phyloP scores from a whole-genome alignment of 75 land plant genomes.

The Sequoiadendron giganteum region DNA sequence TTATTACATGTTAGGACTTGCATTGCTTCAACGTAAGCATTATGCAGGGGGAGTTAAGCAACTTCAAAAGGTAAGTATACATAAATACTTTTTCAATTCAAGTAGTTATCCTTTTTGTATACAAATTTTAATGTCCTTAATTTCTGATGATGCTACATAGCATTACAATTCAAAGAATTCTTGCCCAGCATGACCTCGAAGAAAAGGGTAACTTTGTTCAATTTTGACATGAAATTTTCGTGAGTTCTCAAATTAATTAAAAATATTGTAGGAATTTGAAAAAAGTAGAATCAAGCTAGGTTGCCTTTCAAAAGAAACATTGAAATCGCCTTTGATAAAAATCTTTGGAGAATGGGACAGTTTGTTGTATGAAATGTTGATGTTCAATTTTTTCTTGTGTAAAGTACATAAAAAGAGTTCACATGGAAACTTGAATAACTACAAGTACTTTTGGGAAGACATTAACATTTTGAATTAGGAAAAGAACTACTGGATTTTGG shows the following conservation, averaged over 20 bases:
- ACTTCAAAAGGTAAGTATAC: slow-evolving; percentile 53
- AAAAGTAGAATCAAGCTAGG: background rate
- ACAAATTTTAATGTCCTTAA: background rate
- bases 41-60: slow-evolving; percentile 59
- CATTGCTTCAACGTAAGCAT: slow-evolving; percentile 56
- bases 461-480: background rate
- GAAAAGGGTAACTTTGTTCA: background rate
- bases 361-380: background rate
- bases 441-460: background rate
- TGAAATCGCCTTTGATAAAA: background rate
- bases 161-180: background rate
- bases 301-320: background rate
- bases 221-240: background rate
- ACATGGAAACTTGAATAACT: background rate
- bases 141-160: background rate
- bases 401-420: background rate
- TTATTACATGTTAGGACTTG: slow-evolving; percentile 76
- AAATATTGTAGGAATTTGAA: background rate
- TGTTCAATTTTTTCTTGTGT: background rate
- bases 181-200: background rate
- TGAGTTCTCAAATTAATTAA: background rate
- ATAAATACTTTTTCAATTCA: background rate
- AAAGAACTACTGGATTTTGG: background rate
- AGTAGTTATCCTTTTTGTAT: background rate
- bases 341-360: background rate